Percentiles rank a stretch among this genome's conserved stretches.
Conservation (phyloP, 2,329 filamentous ascomycete species). For the Colletotrichum viniferum region DNA sequence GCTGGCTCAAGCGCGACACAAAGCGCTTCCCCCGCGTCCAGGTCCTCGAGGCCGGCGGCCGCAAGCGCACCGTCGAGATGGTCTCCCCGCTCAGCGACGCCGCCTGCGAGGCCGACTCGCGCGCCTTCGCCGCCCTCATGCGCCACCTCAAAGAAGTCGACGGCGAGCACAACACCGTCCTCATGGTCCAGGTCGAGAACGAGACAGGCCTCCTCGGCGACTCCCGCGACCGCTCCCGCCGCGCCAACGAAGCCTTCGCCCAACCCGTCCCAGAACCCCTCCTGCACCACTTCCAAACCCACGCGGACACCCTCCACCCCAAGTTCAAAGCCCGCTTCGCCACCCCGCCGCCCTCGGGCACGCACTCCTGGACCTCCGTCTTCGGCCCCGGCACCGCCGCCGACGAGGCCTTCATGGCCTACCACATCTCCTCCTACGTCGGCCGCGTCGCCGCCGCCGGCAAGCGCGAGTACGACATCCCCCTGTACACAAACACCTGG, state of each 20-base stretch:
- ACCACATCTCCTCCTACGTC: slow-evolving; percentile 37
- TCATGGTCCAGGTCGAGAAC: slow-evolving; percentile 65
- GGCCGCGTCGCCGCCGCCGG: slow-evolving; percentile 38
- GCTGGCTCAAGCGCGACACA: slow-evolving; percentile 38
- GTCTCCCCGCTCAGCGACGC: slow-evolving; percentile 33
- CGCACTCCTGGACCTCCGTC: slow-evolving; percentile 34
- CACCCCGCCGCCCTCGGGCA: slow-evolving; percentile 24
- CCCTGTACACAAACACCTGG: slow-evolving; percentile 40
- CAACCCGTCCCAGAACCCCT: slow-evolving; percentile 33
- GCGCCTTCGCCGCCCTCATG: slow-evolving; percentile 36
- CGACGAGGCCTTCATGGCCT: slow-evolving; percentile 41
- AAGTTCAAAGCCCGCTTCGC: slow-evolving; percentile 32
- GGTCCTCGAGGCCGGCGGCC: slow-evolving; percentile 34
- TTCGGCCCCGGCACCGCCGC: slow-evolving; percentile 33
- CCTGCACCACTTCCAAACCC: slow-evolving; percentile 26
- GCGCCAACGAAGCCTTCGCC: slow-evolving; percentile 45
- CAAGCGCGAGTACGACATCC: slow-evolving; percentile 35
- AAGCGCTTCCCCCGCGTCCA: slow-evolving; percentile 39
- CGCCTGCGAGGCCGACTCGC: slow-evolving; percentile 32
- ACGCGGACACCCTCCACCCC: slow-evolving; percentile 28
- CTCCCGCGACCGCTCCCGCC: slow-evolving; percentile 48
- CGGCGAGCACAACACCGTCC: slow-evolving; percentile 48
- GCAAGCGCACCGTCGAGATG: slow-evolving; percentile 36
- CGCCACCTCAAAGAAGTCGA: slow-evolving; percentile 45
- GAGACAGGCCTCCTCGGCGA: slow-evolving; percentile 57